Evolutionary conservation across 306 rosid genomes (phyloP).

Genomic region (Acacia confusa): DNA sequence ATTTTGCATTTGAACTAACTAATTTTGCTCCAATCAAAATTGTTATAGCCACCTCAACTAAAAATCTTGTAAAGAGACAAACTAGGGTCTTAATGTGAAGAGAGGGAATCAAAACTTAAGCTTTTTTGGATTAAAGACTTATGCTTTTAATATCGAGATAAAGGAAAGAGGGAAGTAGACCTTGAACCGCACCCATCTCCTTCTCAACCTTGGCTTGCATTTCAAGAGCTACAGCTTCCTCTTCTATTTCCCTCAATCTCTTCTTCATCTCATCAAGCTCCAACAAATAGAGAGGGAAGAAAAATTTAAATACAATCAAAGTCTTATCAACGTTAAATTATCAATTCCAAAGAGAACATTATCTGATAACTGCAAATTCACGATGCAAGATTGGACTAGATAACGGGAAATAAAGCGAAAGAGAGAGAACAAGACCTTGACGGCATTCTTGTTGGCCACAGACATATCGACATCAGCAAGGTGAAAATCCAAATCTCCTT

Average conservation of each 20-base stretch:
- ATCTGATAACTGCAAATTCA: background rate
- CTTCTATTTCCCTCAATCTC: conserved; percentile 77
- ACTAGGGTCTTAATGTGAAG: too few species aligned
- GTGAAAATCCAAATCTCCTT: conserved; percentile 49
- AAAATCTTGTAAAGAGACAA: background rate
- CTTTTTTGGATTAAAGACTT: background rate
- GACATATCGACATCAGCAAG: conserved; percentile 64
- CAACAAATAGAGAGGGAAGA: conserved; percentile 15
- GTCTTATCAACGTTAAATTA: background rate
- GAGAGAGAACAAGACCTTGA: conserved; percentile 45
- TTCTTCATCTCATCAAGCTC: conserved; percentile 83
- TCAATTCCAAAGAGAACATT: background rate
- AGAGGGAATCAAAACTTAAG: background rate
- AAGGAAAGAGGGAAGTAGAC: conserved; percentile 19
- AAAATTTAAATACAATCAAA: background rate
- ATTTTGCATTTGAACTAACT: background rate
- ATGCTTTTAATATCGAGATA: background rate
- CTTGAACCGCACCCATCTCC: conserved; percentile 85
- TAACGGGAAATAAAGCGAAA: background rate
- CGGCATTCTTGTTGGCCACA: conserved; percentile 59
- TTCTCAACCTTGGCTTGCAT: conserved; percentile 86
- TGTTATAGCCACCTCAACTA: background rate
- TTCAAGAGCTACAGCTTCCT: conserved; percentile 76
- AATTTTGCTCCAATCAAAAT: background rate
- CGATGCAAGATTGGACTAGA: background rate